Percentiles rank a stretch among this genome's conserved stretches.
phyloP scores from a whole-genome alignment of 148 eudicot species.

The Camellia sinensis region DNA sequence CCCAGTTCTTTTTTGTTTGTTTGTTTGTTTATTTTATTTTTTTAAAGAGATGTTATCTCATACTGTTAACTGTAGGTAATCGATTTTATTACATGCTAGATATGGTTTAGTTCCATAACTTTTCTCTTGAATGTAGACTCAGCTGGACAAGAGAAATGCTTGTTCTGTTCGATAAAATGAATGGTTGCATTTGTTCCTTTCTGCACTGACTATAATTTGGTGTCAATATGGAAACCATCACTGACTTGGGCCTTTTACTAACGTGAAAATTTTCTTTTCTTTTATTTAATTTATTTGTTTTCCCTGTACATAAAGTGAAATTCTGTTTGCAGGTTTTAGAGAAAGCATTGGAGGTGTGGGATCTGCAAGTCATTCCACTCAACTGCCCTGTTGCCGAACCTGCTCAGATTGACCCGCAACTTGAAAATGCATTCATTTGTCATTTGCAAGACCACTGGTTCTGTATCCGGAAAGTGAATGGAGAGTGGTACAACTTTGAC shows the following conservation, averaged over 20 bases:
- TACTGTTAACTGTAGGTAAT: neutral
- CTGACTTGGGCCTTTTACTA: neutral
- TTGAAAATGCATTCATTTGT: conserved; percentile 84
- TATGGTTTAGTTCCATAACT: neutral
- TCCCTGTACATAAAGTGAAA: neutral
- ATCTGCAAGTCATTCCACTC: conserved; percentile 81
- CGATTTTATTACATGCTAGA: neutral
- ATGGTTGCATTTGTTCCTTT: conserved; percentile 6
- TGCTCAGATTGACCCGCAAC: conserved; percentile 87
- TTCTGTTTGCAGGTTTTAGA: conserved; percentile 63
- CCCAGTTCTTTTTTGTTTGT: no score
- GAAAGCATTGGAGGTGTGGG: conserved; percentile 97
- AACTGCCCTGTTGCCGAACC: conserved; percentile 85
- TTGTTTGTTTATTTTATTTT: no score
- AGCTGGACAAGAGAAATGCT: conserved; percentile 3
- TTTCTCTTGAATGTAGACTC: neutral
- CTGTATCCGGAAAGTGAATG: conserved; percentile 91
- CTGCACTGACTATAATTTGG: neutral
- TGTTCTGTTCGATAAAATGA: neutral
- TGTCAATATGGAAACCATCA: neutral
- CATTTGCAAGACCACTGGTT: conserved; percentile 96
- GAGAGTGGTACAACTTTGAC: conserved; percentile 96
- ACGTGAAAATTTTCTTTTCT: no score
- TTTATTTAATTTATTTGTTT: no score
- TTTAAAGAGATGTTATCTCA: neutral